Evolutionary conservation across 1,139 yeast genomes (phyloP).

Genomic region (Candida pseudocylindracea): DNA sequence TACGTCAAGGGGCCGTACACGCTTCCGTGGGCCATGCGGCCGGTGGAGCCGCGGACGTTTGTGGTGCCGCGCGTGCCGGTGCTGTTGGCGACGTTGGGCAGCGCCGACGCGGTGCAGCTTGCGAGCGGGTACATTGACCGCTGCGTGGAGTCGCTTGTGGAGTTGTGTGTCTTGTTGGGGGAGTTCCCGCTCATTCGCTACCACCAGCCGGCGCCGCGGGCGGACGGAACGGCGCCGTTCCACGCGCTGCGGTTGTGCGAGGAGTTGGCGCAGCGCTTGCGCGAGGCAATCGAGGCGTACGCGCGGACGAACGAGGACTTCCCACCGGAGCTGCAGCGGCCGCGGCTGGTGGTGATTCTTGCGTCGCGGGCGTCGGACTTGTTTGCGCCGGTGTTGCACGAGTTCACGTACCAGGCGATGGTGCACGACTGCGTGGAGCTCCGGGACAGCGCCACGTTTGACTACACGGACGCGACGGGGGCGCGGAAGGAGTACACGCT

Average conservation of each 20-base stretch:
- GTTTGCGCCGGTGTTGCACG: constrained; percentile 72
- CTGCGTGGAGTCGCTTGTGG: constrained; percentile 43
- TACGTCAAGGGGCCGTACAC: constrained; percentile 9
- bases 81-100: constrained; percentile 57
- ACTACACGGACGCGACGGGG: constrained; percentile 17
- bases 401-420: constrained; percentile 88
- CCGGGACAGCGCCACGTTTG: constrained; percentile 30
- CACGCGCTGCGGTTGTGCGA: constrained; percentile 57
- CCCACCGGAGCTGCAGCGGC: constrained; percentile 34
- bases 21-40: constrained; percentile 12
- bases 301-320: constrained; percentile 47
- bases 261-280: constrained; percentile 48
- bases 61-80: constrained; percentile 17
- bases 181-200: constrained; percentile 68
- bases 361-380: constrained; percentile 72
- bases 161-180: constrained; percentile 56
- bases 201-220: constrained; percentile 31
- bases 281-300: constrained; percentile 19
- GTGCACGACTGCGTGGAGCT: constrained; percentile 49
- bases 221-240: constrained; percentile 29
- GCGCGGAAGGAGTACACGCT: constrained; percentile 22
- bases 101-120: constrained; percentile 37
- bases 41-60: constrained; percentile 18
- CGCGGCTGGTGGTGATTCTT: constrained; percentile 53
- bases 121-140: constrained; percentile 32